These are phyloP conservation scores for Kodamaea leandrae DNA, from an alignment of 805 yeast species.

Conservation along the genomic window DNA sequence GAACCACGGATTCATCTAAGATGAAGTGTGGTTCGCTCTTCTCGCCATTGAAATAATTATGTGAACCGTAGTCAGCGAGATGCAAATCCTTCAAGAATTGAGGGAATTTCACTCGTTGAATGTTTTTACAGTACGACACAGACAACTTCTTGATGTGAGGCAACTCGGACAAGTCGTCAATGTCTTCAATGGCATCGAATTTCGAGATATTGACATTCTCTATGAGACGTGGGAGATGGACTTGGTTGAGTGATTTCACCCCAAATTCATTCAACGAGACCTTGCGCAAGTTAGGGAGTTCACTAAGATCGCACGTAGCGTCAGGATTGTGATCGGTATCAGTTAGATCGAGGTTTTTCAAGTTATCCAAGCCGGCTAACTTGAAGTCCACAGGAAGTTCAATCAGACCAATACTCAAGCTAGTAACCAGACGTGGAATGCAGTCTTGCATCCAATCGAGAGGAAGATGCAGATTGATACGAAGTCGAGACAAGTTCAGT, in stretches of 20 bases:
- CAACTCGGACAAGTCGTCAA: not conserved
- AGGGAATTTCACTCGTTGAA: not conserved
- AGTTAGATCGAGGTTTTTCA: not conserved
- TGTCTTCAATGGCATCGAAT: not conserved
- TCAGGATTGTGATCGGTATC: not conserved
- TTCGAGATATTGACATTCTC: not conserved
- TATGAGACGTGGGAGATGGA: not conserved
- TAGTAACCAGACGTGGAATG: not conserved
- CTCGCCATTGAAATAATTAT: no score
- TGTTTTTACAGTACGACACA: not conserved
- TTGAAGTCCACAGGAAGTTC: not conserved
- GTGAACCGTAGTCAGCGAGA: not conserved
- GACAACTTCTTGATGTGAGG: not conserved
- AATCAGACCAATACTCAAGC: no score
- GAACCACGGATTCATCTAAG: not conserved
- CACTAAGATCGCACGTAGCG: not conserved
- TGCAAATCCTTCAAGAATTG: not conserved
- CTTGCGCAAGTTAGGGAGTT: not conserved
- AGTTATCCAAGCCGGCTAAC: not conserved
- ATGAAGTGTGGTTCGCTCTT: no score
- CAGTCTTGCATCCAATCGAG: not conserved
- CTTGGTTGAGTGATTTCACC: not conserved
- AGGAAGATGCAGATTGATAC: not conserved
- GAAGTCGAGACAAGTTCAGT: not conserved
- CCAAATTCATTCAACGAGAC: not conserved